phyloP scores from a whole-genome alignment of 2,329 filamentous ascomycete genomes.

The Pseudogymnoascus sp. region DNA sequence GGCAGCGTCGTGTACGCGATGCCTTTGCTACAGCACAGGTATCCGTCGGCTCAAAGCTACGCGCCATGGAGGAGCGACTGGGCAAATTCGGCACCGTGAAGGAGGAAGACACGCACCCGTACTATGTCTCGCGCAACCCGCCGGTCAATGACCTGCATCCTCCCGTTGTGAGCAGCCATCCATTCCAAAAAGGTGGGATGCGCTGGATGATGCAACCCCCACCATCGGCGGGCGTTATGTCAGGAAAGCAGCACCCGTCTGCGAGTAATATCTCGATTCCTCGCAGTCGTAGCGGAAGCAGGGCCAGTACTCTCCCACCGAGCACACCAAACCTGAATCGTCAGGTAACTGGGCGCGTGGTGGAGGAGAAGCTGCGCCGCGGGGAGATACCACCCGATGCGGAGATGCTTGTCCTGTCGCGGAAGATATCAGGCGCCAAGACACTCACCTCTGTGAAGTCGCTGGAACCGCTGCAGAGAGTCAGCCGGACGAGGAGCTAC shows the following conservation, averaged over 20 bases:
- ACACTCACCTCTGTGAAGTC: neutral
- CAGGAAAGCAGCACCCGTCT: slow-evolving; percentile 67
- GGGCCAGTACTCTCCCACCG: slow-evolving; percentile 18
- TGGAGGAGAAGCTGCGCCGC: slow-evolving; percentile 26
- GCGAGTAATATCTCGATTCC: slow-evolving; percentile 51
- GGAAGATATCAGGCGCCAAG: neutral
- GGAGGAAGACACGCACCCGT: slow-evolving; percentile 30
- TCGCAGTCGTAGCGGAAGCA: slow-evolving; percentile 30
- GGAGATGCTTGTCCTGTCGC: slow-evolving; percentile 15
- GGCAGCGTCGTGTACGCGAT: slow-evolving; percentile 42
- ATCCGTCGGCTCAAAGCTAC: slow-evolving; percentile 46
- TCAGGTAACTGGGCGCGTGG: slow-evolving; percentile 24
- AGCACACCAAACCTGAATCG: slow-evolving; percentile 19
- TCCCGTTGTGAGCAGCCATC: slow-evolving; percentile 71
- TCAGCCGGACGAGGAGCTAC: neutral
- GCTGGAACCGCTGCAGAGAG: neutral
- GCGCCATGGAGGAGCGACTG: slow-evolving; percentile 45
- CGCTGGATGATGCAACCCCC: slow-evolving; percentile 92
- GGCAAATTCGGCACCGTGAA: slow-evolving; percentile 27
- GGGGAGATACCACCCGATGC: slow-evolving; percentile 22
- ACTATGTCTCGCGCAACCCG: slow-evolving; percentile 42
- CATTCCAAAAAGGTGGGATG: slow-evolving; percentile 60
- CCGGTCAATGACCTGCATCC: slow-evolving; percentile 82
- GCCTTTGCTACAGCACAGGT: slow-evolving; percentile 26
- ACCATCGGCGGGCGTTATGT: slow-evolving; percentile 85